A percentile compares a stretch with the other conserved stretches of the same genome.
Conservation (phyloP, 352 stramenopile genomes). For the Thalassiosira mediterranea region DNA sequence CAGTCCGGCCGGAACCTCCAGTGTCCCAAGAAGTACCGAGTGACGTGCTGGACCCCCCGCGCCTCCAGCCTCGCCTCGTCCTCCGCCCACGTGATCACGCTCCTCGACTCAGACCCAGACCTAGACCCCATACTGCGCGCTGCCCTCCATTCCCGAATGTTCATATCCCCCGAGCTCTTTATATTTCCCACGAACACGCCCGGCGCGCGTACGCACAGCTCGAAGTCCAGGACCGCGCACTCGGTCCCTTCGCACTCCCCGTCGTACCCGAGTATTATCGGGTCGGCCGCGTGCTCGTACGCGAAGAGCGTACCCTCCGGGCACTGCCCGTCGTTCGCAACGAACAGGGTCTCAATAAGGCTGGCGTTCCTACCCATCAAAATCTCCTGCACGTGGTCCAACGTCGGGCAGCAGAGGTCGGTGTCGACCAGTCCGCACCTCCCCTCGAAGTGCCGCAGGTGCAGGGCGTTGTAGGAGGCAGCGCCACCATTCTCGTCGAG, state of each 20-base stretch:
- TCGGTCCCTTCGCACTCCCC: not conserved
- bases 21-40: no score
- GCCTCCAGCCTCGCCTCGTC: no score
- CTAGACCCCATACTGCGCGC: no score
- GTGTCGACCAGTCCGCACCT: not conserved
- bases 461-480: not conserved
- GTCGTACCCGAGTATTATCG: not conserved
- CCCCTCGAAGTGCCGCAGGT: not conserved
- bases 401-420: not conserved
- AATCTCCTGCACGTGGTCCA: not conserved
- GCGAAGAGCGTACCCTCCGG: not conserved
- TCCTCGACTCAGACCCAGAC: no score
- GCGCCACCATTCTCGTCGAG: not conserved
- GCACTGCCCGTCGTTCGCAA: not conserved
- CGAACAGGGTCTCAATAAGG: not conserved
- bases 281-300: not conserved
- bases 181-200: slow-evolving; percentile 1
- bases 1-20: no score
- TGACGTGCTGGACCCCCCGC: no score
- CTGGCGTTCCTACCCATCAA: not conserved
- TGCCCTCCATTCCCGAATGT: no score
- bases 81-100: no score
- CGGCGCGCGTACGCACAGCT: not conserved
- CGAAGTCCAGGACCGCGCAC: not conserved
- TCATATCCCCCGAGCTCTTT: not conserved